These are phyloP conservation scores for Cladosporium cucumerinum DNA, from an alignment of 2,329 filamentous ascomycete species.

Conservation along the genomic window DNA sequence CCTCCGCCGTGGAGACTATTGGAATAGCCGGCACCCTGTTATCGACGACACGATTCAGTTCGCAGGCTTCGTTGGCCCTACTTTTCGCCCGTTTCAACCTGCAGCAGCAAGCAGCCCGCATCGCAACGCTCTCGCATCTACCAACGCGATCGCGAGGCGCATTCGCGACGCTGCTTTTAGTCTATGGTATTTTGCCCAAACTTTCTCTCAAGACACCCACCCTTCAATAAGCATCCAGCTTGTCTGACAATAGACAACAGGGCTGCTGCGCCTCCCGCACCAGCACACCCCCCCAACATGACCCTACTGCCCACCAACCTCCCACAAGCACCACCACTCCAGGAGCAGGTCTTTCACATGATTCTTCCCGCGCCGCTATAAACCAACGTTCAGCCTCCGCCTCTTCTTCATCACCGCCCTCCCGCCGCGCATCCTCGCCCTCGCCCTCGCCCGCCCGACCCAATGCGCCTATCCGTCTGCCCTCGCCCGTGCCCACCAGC, in stretches of 20 bases:
- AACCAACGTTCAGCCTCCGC: constrained; percentile 8
- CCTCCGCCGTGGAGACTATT: neutral
- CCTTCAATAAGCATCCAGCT: neutral
- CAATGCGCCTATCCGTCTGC: constrained; percentile 21
- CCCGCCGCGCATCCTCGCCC: neutral
- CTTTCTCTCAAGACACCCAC: neutral
- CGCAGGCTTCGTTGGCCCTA: neutral
- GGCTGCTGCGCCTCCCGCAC: constrained; percentile 13
- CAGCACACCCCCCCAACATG: constrained; percentile 4
- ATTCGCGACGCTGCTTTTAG: constrained; percentile 12
- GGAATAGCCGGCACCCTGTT: neutral
- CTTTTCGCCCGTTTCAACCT: neutral
- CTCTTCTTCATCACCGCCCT: neutral
- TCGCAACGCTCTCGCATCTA: neutral
- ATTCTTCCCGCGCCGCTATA: constrained; percentile 16
- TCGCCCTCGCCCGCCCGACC: neutral
- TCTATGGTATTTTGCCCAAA: neutral
- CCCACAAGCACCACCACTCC: neutral
- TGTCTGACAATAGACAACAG: neutral
- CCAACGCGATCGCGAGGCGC: constrained; percentile 16
- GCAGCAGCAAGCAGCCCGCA: neutral
- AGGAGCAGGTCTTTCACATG: neutral
- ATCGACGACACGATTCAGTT: neutral
- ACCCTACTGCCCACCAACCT: neutral
- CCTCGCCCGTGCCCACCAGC: constrained; percentile 23